Base-by-base conservation (phyloP, 1,284 basidiomycete species). In the Sparassis latifolia region DNA sequence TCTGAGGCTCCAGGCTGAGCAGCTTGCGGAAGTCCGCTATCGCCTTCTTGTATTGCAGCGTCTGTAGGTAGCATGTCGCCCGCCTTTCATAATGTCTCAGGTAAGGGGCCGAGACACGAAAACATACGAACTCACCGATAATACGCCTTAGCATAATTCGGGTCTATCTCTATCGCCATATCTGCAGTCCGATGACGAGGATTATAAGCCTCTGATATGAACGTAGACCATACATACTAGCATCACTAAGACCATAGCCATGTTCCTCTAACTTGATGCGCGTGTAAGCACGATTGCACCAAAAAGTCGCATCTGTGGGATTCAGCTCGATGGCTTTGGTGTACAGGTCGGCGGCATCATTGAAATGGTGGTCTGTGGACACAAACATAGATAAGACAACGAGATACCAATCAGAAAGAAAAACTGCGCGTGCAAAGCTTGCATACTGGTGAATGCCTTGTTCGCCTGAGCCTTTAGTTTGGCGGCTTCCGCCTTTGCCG, bases 61-160 rank as follows among this genome's bases (percentile, higher is more conserved):
- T 90, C 63, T 96, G 89, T 52, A 99, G 78, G 62, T 96, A 84
- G 56, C 94, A 97, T 59, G 89, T 87, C 45, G 92, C 96, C 47
- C 97, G 88, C 55, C 94, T 90, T 64, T 45, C 37, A 43, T 12
- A 47, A 4, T 32, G 30, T 30, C 27, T 47, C 41, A 41, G 4
- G 37, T n/a, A 27, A 41, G 45, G 12, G 33, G 7, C 20, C 12
- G 44, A 40, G 27, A 10, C 33, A 44, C 28, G 58, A 52, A 27
- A 42, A 5, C 6, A 10, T 7, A 52, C 47, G 44, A 2, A 64
- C 73, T 38, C 53, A 86, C 86, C 88, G 75, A 67, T 89, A 94
- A 65, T 89, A 93, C 0, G 92, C 92, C 67, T 99, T 99, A 51
- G 86, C 86, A 66, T 97, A 97, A 60, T 84, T 86, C 1, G 90